phyloP scores from a whole-genome alignment of 2,329 filamentous ascomycete genomes.

The Teratosphaeria gauchensis region DNA sequence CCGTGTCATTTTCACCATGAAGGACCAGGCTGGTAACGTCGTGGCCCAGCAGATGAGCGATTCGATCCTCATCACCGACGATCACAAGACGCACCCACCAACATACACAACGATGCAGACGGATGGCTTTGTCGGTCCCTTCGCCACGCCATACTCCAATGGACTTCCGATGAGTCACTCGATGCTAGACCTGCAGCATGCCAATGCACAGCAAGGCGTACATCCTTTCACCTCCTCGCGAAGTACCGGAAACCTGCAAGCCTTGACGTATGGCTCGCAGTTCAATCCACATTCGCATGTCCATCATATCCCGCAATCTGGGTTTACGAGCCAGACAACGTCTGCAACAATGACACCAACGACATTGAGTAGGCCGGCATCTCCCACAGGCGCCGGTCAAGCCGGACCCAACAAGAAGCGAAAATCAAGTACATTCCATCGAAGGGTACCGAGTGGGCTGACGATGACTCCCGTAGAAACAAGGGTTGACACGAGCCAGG shows the following conservation, averaged over 20 bases:
- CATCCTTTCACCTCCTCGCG: slow-evolving; percentile 47
- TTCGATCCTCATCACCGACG: slow-evolving; percentile 94
- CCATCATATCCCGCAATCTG: slow-evolving; percentile 23
- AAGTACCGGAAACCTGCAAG: slow-evolving; percentile 55
- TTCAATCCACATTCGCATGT: slow-evolving; percentile 27
- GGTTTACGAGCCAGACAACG: slow-evolving; percentile 26
- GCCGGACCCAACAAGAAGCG: slow-evolving; percentile 68
- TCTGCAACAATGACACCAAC: slow-evolving; percentile 47
- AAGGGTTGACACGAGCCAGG: slow-evolving; percentile 52
- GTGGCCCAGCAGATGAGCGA: slow-evolving; percentile 77
- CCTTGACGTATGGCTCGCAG: slow-evolving; percentile 33
- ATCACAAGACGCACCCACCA: slow-evolving; percentile 73
- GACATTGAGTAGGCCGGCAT: slow-evolving; percentile 62
- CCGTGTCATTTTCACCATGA: slow-evolving; percentile 87
- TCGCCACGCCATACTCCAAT: slow-evolving; percentile 7
- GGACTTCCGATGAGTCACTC: slow-evolving; percentile 28
- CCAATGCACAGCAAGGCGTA: slow-evolving; percentile 13
- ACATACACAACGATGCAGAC: slow-evolving; percentile 20
- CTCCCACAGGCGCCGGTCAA: slow-evolving; percentile 49
- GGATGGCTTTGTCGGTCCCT: background rate
- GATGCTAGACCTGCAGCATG: slow-evolving; percentile 29
- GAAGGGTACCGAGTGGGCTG: slow-evolving; percentile 61
- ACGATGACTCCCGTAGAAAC: slow-evolving; percentile 55
- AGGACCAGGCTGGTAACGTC: slow-evolving; percentile 65
- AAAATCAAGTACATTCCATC: slow-evolving; percentile 45